Conservation (phyloP, 2,329 filamentous ascomycete species). For the Neoarthrinium moseri region DNA sequence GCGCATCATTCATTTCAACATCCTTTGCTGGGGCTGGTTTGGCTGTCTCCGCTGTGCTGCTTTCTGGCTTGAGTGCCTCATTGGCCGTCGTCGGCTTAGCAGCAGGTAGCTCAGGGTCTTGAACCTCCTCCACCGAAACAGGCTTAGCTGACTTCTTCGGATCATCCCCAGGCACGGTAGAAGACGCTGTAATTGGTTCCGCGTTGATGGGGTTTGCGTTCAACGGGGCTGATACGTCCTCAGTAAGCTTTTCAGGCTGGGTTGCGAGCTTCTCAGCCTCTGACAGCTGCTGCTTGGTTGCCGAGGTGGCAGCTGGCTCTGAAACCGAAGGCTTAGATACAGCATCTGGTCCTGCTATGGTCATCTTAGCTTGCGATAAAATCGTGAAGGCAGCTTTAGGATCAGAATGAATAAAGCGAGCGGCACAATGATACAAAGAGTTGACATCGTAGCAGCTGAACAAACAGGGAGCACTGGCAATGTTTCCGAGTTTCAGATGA, state of each 20-base stretch:
- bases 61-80: slow-evolving; percentile 17
- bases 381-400: too few relatives aligned
- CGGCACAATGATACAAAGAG: too few relatives aligned
- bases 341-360: too few relatives aligned
- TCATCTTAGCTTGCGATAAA: too few relatives aligned
- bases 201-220: slow-evolving; percentile 12
- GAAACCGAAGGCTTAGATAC: too few relatives aligned
- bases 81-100: slow-evolving; percentile 16
- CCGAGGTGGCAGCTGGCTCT: too few relatives aligned
- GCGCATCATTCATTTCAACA: neutral
- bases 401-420: too few relatives aligned
- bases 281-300: too few relatives aligned
- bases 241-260: slow-evolving; percentile 22
- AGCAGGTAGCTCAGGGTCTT: slow-evolving; percentile 21
- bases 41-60: neutral
- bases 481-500: too few relatives aligned
- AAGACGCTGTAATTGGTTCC: slow-evolving; percentile 5
- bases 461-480: too few relatives aligned
- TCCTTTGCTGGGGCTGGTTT: neutral
- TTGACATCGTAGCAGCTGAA: too few relatives aligned
- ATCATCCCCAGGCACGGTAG: slow-evolving; percentile 17
- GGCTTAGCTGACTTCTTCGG: slow-evolving; percentile 23
- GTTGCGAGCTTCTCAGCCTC: slow-evolving; percentile 7
- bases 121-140: slow-evolving; percentile 26
- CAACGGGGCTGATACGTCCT: slow-evolving; percentile 11